Conservation (phyloP, 2,329 filamentous ascomycete genomes). For the Keithomyces neogunnii region DNA sequence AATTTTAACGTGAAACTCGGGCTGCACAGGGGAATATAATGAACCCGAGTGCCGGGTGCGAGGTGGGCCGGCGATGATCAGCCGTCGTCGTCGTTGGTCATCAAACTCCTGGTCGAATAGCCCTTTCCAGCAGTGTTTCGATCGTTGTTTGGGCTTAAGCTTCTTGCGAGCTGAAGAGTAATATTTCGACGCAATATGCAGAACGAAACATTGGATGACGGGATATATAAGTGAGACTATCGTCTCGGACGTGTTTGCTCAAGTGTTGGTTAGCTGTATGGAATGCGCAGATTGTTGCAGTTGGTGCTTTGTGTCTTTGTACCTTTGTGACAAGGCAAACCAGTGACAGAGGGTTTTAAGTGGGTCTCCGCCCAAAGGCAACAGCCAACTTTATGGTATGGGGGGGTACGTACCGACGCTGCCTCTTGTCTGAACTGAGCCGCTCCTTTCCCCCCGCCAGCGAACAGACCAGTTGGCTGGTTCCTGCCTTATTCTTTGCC, state of each 20-base stretch:
- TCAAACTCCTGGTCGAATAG: neutral
- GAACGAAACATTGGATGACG: neutral
- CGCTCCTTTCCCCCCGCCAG: too few relatives aligned
- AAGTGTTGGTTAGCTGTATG: neutral
- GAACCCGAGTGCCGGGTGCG: neutral
- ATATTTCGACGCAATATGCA: neutral
- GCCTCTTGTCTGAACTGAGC: too few relatives aligned
- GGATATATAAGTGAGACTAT: neutral
- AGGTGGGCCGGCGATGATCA: neutral
- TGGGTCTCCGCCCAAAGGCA: neutral
- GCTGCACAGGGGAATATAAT: too few relatives aligned
- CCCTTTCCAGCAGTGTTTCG: neutral
- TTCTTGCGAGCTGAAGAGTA: neutral
- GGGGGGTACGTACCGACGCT: too few relatives aligned
- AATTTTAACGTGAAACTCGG: neutral
- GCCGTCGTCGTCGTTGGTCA: neutral
- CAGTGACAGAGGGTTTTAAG: neutral
- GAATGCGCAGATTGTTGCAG: too few relatives aligned
- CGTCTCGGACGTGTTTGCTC: neutral
- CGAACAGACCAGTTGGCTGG: neutral
- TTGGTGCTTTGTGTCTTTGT: too few relatives aligned
- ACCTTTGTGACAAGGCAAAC: too few relatives aligned
- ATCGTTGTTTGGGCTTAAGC: neutral
- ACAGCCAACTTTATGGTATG: neutral
- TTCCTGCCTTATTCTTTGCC: neutral